A percentile compares a stretch with the other conserved stretches of the same genome.
Evolutionary conservation across 169 alveolate genomes (phyloP).

Genomic region (Plasmodium fragile): DNA sequence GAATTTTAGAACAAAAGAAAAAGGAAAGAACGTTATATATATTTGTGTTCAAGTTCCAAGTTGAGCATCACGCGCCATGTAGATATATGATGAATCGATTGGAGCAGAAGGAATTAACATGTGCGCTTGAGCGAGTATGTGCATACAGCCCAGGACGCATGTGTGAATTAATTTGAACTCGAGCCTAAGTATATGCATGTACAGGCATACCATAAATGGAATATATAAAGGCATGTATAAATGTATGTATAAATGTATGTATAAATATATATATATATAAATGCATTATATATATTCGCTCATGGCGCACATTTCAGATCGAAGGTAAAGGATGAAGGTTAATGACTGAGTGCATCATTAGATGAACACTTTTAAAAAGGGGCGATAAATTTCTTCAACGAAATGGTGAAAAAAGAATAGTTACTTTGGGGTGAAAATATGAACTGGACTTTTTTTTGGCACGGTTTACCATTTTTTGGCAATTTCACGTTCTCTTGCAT

Average conservation of each 20-base stretch:
- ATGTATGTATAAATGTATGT: too few relatives aligned
- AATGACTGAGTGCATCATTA: neutral
- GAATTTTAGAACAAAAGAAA: neutral
- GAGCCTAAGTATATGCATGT: neutral
- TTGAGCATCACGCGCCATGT: conserved; percentile 14
- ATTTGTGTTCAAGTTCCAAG: neutral
- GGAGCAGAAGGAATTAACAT: neutral
- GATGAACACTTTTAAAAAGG: conserved; percentile 4
- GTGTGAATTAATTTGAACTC: neutral
- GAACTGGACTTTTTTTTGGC: neutral
- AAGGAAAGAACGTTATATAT: neutral
- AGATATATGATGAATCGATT: conserved; percentile 30
- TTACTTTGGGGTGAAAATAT: neutral
- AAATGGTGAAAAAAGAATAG: neutral
- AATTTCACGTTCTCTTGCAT: neutral
- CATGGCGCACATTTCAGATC: neutral
- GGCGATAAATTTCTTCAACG: neutral
- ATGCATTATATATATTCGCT: neutral
- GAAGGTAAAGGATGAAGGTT: neutral
- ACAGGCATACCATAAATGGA: neutral
- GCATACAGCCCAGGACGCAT: neutral
- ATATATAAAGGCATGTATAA: neutral
- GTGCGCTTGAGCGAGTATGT: neutral
- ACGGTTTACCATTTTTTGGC: neutral
- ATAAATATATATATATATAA: too few relatives aligned